Conservation (phyloP, 2,329 filamentous ascomycete genomes). For the Colletotrichum eleusines region DNA sequence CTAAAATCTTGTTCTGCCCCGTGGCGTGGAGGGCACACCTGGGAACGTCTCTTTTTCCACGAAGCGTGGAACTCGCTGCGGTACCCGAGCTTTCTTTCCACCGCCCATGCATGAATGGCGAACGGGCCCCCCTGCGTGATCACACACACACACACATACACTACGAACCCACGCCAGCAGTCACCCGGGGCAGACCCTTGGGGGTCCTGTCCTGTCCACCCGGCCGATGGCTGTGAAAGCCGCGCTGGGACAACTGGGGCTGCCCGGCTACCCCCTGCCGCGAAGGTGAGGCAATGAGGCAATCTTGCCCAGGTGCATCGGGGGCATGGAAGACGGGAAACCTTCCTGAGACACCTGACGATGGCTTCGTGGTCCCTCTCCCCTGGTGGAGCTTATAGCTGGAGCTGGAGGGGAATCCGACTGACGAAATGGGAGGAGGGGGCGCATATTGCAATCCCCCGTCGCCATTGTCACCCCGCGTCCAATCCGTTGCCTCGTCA, state of each 20-base stretch:
- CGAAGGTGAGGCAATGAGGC: constrained; percentile 4
- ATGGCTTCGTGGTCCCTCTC: constrained; percentile 35
- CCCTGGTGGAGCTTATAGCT: constrained; percentile 15
- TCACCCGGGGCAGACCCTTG: constrained; percentile 27
- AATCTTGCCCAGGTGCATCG: constrained; percentile 26
- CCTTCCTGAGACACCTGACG: constrained; percentile 38
- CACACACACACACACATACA: neutral
- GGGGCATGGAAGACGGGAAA: constrained; percentile 37
- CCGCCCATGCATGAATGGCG: constrained; percentile 29
- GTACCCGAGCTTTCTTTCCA: constrained; percentile 26
- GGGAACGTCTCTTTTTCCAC: constrained; percentile 8
- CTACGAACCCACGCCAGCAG: constrained; percentile 5
- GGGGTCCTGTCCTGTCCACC: constrained; percentile 15
- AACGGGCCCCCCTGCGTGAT: constrained; percentile 31
- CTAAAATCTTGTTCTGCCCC: neutral
- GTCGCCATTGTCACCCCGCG: constrained; percentile 25
- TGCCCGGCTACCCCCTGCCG: constrained; percentile 23
- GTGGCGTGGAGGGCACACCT: too few species aligned
- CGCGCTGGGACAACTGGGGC: neutral
- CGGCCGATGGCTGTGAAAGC: constrained; percentile 21
- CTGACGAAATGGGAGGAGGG: constrained; percentile 33
- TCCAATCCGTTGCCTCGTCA: constrained; percentile 25
- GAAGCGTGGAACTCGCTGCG: constrained; percentile 17
- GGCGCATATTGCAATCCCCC: constrained; percentile 17
- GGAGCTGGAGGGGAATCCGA: constrained; percentile 19